Evolutionary conservation across 2,329 filamentous ascomycete species (phyloP), one percentile per base, ranked within the genome.

Genomic region (Amphichorda felina): DNA sequence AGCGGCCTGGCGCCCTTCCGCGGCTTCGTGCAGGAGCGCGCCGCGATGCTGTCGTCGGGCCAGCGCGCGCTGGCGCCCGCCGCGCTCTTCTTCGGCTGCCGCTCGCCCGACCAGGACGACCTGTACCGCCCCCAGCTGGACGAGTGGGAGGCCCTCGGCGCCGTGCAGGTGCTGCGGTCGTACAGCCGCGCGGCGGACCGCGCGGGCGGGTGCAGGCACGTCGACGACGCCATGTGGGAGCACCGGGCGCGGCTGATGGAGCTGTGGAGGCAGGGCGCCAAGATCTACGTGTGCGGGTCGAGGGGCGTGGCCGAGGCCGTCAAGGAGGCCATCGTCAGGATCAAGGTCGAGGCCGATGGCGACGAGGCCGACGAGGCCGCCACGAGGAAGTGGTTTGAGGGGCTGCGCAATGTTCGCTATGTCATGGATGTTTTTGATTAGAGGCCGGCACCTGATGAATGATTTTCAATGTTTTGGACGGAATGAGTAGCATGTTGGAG

Each of bases 241-340:
- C 50, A 63, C 32, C 38, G 49, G 5, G 44, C 42, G 5, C 50
- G 54, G 4, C 40, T 61, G 5, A 37, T 41, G 31, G 40, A 30
- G n/a, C 42, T 61, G 27, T 63, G 60, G 60, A 40, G 50, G 8
- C 10, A 33, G 8, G 57, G 55, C 0, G 56, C 72, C 1, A 68
- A 69, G 46, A 53, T 79, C 4, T 81, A 70, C 47, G 70, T 81
- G 0, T 82, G 77, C 46, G 77, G 78, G 0, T 68, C 65, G 27
- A 54, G 60, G 10, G 49, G 48, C 7, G 51, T 70, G 3, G 63
- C 57, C 2, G 57, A 62, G 29, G 57, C 50, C 1, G 58, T 69
- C 4, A 53, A 58, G 37, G 53, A 57, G 36, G 43, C 42, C 13
- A 39, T 53, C 11, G 43, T 45, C 14, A 39, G 21, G 39, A 29